Evolutionary conservation across 2,329 filamentous ascomycete species (phyloP), one percentile per base, ranked within the genome.

Genomic region (Pseudocercospora cruenta): DNA sequence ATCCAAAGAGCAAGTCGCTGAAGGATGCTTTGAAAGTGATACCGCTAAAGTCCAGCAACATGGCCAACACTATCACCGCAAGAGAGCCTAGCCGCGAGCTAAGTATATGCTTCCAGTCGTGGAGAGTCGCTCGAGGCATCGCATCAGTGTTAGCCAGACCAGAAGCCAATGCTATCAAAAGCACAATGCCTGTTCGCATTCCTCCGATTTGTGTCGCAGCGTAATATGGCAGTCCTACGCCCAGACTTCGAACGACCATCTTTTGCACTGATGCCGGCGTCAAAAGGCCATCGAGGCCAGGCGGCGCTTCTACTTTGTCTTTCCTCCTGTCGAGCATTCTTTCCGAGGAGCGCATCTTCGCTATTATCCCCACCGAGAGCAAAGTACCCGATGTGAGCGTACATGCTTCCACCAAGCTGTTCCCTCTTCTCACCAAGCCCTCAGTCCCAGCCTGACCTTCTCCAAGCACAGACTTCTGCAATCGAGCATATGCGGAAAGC

Each of bases 171-270:
- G 82, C 80, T 36, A 82, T 74, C 51, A 87, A 75, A 28, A 88
- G 69, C 1, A 83, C 69, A n/a, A 87, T 75, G 10, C 84, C 83
- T n/a, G 84, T 82, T 61, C 83, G 78, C 64, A 83, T 80, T 12
- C 84, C 85, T 8, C 86, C 86, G 12, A 88, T 74, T 64, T 86
- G 82, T 68, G 86, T 79, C 0, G 84, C 76, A 8, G 86, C 84
- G 72, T 86, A 88, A 71, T 87, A 84, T 0, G 87, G 87, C 31
- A 88, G 71, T 8, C 71, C 77, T 12, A 76, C 67, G 51, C 70
- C 69, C 28, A 76, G 19, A 1, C 69, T 55, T 19, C 75, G 67
- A n/a, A 68, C 26, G 14, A 69, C 68, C 65, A 72, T 70, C 19
- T 67, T 66, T 47, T 60, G 68, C 10, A 66, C 47, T 8, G 71